Evolutionary conservation across 352 stramenopile species (phyloP).

Genomic region (Albugo laibachii): DNA sequence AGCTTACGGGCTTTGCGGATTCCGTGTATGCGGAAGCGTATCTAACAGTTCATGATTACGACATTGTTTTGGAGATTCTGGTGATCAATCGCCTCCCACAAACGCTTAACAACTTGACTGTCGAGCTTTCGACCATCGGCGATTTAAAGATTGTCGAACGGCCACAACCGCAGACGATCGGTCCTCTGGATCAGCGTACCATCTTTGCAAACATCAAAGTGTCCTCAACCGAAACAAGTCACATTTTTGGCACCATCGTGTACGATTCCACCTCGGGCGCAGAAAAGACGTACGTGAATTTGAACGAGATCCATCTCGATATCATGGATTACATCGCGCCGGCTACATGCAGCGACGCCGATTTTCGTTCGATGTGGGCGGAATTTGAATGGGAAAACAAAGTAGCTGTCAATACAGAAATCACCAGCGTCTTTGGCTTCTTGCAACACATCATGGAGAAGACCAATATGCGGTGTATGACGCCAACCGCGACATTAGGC

Average conservation of each 20-base stretch:
- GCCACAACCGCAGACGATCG: conserved; percentile 94
- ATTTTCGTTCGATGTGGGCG: conserved; percentile 99
- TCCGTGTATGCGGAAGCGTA: conserved; percentile 98
- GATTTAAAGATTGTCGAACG: conserved; percentile 99
- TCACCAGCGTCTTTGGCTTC: conserved; percentile 95
- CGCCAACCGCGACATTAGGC: conserved; percentile 77
- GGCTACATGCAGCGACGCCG: conserved; percentile 82
- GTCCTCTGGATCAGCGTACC: conserved; percentile 90
- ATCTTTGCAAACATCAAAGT: conserved; percentile 99
- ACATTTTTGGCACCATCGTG: conserved; percentile 99
- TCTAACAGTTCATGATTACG: conserved; percentile 99
- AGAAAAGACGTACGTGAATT: conserved; percentile 97
- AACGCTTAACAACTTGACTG: conserved; percentile 95
- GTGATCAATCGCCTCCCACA: conserved; percentile 97
- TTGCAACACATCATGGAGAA: conserved; percentile 95
- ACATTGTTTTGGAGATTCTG: conserved; percentile 98
- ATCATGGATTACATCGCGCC: conserved; percentile 99
- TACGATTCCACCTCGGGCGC: conserved; percentile 91
- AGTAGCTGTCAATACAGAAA: conserved; percentile 92
- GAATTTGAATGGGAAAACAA: conserved; percentile 99
- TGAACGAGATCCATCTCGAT: conserved; percentile 99
- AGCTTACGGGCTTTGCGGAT: conserved; percentile 98
- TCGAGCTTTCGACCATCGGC: conserved; percentile 98
- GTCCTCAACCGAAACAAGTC: conserved; percentile 98
- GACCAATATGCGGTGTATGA: conserved; percentile 99